Conservation (phyloP, 2,329 filamentous ascomycete genomes). For the Penicillium sp. region DNA sequence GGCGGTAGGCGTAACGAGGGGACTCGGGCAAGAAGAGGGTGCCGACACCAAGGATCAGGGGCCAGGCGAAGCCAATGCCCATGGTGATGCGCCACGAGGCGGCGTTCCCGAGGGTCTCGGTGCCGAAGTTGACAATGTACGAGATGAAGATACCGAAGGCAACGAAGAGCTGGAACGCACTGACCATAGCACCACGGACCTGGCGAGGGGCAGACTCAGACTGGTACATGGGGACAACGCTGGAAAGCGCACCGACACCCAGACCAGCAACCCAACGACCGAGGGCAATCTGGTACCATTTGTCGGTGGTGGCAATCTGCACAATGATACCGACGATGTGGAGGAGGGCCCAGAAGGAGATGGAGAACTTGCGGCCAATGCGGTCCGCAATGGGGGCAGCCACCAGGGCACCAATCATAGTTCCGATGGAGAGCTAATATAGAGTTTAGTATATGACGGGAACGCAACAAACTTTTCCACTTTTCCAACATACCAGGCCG, state of each 20-base stretch:
- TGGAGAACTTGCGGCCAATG: constrained; percentile 40
- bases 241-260: constrained; percentile 41
- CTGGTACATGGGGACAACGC: constrained; percentile 43
- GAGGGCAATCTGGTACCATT: constrained; percentile 40
- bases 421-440: constrained; percentile 37
- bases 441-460: constrained; percentile 8
- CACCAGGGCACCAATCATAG: constrained; percentile 36
- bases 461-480: background rate
- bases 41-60: constrained; percentile 46
- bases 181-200: constrained; percentile 43
- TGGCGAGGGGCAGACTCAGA: constrained; percentile 41
- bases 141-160: constrained; percentile 45
- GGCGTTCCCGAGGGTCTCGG: constrained; percentile 36
- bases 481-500: constrained; percentile 31
- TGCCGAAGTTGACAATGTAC: constrained; percentile 43
- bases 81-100: constrained; percentile 45
- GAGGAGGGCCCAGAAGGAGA: constrained; percentile 39
- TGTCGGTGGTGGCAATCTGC: constrained; percentile 37
- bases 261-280: constrained; percentile 42
- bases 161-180: constrained; percentile 44
- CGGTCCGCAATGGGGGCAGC: constrained; percentile 40
- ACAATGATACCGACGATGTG: constrained; percentile 42
- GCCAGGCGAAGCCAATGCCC: constrained; percentile 52
- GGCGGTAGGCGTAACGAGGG: constrained; percentile 51
- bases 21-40: constrained; percentile 51